Evolutionary conservation across 2,329 filamentous ascomycete genomes (phyloP), one percentile per base, ranked within the genome.

Genomic region (Fusarium tanahbumbuense): DNA sequence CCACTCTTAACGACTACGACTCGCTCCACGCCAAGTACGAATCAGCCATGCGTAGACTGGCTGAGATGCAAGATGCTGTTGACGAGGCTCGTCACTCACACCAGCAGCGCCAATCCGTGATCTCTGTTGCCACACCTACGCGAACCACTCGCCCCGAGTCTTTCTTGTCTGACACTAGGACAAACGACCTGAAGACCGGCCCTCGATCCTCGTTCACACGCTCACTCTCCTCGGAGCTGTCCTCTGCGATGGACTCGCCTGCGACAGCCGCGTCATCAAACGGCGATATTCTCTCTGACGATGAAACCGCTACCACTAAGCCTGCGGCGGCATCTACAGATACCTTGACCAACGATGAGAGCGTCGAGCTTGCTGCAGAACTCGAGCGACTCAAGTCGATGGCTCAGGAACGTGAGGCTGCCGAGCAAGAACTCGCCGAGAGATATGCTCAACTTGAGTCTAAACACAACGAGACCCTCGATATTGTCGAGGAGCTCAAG

Each of bases 211-310:
- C 92, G 76, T 73, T 78, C 40, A 94, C 93, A 83, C 93, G 91
- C 80, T 97, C 94, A 77, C 91, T 98, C 74, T 98, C 93, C 72
- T 96, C 93, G 83, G 96, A 98, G 83, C 88, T 97, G 79, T 97
- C 93, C 76, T 97, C 92, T 79, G 93, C 89, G 84, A 89, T 92
- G 87, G 92, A 92, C 76, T 93, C 92, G 77, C 88, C 89, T 74
- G 85, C 85, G 75, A 90, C 89, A 69, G 85, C 84, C 68, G 89
- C 91, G 73, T 85, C 86, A 52, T 89, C 88, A 72, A 88, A 90
- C 77, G 83, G 84, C 63, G 89, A 90, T 70, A 64, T 73, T 15
- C 68, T 72, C 20, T 78, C 78, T 16, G 81, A 81, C 13, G 79
- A 81, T 12, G 80, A 78, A 11, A 86, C 82, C 7, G 80, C 82